A percentile compares a stretch with the other conserved stretches of the same genome.
Conservation (phyloP, 176 grass and related monocot genomes). For the Typha latifolia region DNA sequence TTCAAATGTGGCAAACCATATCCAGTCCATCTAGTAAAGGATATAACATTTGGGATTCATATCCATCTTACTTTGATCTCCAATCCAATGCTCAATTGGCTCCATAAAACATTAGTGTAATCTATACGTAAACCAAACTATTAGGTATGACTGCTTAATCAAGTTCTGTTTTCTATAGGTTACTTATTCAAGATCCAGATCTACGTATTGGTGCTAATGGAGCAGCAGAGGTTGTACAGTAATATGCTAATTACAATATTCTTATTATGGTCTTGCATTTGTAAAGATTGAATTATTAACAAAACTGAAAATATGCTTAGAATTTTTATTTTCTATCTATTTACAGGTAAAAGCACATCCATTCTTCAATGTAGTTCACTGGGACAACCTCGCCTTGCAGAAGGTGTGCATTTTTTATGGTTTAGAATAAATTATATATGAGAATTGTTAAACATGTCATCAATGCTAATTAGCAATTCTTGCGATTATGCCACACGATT, state of each 20-base stretch:
- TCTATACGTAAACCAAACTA: neutral
- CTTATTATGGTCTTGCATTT: neutral
- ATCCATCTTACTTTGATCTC: no score
- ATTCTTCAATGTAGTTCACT: slow-evolving; percentile 32
- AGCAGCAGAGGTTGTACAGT: slow-evolving; percentile 26
- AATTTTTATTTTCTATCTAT: neutral
- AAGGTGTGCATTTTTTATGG: slow-evolving; percentile 13
- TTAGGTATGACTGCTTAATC: neutral
- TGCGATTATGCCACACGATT: no score
- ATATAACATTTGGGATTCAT: no score
- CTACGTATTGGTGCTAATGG: slow-evolving; percentile 29
- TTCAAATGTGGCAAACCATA: no score
- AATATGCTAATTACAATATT: slow-evolving; percentile 3
- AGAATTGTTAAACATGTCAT: neutral
- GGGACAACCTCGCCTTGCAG: slow-evolving; percentile 21
- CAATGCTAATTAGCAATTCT: neutral
- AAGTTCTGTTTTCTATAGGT: slow-evolving; percentile 12
- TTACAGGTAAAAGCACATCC: slow-evolving; percentile 36
- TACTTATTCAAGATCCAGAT: slow-evolving; percentile 30
- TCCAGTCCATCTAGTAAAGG: no score
- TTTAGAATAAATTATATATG: neutral
- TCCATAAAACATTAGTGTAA: neutral
- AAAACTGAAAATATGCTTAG: neutral
- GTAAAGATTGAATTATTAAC: neutral
- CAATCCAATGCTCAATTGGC: neutral